A percentile compares a stretch with the other conserved stretches of the same genome.
Conservation (phyloP, 75 land plant species). For the Picea glauca region DNA sequence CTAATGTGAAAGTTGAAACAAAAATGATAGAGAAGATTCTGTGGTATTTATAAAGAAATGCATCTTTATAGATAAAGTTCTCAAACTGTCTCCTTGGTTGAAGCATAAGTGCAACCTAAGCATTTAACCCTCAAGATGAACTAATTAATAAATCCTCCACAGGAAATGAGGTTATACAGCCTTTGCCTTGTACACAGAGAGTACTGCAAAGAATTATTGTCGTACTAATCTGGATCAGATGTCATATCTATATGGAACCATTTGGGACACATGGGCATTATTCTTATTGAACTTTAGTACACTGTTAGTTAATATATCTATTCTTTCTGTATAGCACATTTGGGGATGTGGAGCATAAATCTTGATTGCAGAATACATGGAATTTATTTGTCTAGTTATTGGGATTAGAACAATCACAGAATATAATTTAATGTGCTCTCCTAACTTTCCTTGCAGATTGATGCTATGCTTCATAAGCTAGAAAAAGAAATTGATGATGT, state of each 20-base stretch:
- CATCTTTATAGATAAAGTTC: no score
- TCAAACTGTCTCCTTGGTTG: no score
- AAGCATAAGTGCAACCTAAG: no score
- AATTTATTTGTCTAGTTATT: not conserved
- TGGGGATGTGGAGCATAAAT: not conserved
- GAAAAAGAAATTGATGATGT: constrained; percentile 98
- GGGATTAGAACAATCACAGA: not conserved
- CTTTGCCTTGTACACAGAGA: no score
- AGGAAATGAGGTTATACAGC: no score
- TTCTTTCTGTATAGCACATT: not conserved
- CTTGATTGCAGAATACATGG: not conserved
- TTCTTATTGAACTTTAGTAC: not conserved
- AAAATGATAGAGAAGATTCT: no score
- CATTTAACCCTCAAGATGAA: no score
- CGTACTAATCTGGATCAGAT: not conserved
- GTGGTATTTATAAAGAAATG: no score
- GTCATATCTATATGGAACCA: not conserved
- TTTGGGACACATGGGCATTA: not conserved
- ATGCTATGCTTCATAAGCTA: constrained; percentile 91
- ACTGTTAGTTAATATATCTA: not conserved
- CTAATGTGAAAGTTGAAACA: no score
- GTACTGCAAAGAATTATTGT: no score
- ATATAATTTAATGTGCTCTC: not conserved
- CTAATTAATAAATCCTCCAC: no score
- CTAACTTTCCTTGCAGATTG: constrained; percentile 47